A percentile compares a stretch with the other conserved stretches of the same genome.
Evolutionary conservation across 805 yeast species (phyloP).

Genomic region (Lipomyces oligophaga): DNA sequence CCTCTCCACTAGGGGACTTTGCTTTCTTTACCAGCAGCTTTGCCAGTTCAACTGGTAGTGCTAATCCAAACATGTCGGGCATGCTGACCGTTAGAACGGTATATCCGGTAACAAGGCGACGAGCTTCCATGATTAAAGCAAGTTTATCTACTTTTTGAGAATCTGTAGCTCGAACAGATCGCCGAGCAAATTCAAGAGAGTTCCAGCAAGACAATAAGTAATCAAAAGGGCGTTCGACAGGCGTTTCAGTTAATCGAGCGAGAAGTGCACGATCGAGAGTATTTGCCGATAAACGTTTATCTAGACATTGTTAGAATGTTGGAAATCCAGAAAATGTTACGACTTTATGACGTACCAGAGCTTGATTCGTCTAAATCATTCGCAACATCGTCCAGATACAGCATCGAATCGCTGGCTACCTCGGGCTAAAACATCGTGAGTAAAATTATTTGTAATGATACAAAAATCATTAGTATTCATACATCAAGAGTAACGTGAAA

Average conservation of each 20-base stretch:
- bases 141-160: conserved; percentile 41
- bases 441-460: background rate
- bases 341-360: conserved; percentile 2
- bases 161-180: conserved; percentile 44
- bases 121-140: conserved; percentile 42
- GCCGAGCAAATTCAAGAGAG: conserved; percentile 40
- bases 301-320: background rate
- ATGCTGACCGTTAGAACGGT: conserved; percentile 37
- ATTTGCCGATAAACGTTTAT: conserved; percentile 8
- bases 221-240: conserved; percentile 44
- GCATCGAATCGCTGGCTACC: background rate
- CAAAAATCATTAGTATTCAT: background rate
- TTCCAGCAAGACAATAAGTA: conserved; percentile 49
- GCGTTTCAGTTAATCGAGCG: conserved; percentile 52
- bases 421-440: background rate
- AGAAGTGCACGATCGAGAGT: conserved; percentile 48
- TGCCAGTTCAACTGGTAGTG: conserved; percentile 15
- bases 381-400: conserved; percentile 16
- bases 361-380: conserved; percentile 8
- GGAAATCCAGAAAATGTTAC: background rate
- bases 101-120: conserved; percentile 48
- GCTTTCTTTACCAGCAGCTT: conserved; percentile 19
- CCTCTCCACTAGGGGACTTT: conserved; percentile 22
- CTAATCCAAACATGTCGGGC: conserved; percentile 30
- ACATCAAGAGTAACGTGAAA: conserved; percentile 16